Evolutionary conservation across 208 protist genomes (phyloP).

Genomic region (Leptomonas pyrrhocoris): DNA sequence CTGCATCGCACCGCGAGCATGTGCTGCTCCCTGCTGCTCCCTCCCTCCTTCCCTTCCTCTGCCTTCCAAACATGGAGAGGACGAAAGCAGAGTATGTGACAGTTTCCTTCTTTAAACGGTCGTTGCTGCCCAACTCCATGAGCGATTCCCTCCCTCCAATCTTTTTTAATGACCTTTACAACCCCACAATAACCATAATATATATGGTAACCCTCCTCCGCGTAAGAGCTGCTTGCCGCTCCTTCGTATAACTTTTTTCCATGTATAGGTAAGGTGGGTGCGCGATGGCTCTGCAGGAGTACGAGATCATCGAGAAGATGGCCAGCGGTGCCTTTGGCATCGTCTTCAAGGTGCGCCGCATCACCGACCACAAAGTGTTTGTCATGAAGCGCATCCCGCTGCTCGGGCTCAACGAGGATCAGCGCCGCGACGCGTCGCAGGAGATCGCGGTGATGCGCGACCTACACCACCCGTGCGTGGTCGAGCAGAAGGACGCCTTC

Average conservation of each 20-base stretch:
- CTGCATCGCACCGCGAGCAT: too few species aligned
- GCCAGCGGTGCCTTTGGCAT: conserved; percentile 79
- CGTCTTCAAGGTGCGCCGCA: conserved; percentile 74
- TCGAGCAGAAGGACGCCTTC: conserved; percentile 79
- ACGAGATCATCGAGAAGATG: conserved; percentile 85
- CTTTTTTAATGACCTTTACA: too few species aligned
- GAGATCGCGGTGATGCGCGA: conserved; percentile 81
- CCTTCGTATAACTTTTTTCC: not conserved
- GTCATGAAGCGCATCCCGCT: conserved; percentile 88
- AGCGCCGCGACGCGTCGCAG: conserved; percentile 71
- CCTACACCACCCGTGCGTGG: conserved; percentile 85
- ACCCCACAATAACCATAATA: too few species aligned
- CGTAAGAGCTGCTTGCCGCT: too few species aligned
- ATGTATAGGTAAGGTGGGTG: too few species aligned
- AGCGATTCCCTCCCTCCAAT: too few species aligned
- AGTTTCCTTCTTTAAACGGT: too few species aligned
- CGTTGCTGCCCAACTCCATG: too few species aligned
- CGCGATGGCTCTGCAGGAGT: conserved; percentile 43
- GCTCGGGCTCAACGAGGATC: conserved; percentile 50
- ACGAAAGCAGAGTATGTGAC: too few species aligned
- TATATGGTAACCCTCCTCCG: too few species aligned
- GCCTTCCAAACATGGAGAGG: too few species aligned
- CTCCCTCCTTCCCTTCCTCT: conserved; percentile 6
- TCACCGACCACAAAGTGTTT: conserved; percentile 59
- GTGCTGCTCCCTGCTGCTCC: too few species aligned